phyloP scores from a whole-genome alignment of 2,329 filamentous ascomycete species.

The Sclerotinia nivalis region DNA sequence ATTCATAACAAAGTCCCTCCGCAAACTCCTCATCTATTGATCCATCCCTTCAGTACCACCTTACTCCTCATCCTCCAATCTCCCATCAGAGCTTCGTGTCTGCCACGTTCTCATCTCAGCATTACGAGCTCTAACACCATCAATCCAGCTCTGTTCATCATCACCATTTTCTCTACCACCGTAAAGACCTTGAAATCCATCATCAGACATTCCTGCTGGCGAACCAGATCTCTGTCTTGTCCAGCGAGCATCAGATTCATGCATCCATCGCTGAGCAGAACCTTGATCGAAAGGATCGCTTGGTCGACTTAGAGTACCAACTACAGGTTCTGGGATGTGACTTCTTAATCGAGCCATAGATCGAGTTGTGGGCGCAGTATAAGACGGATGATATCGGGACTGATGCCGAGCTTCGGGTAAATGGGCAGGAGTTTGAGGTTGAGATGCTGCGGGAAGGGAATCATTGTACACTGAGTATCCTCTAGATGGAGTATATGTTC shows the following conservation, averaged over 20 bases:
- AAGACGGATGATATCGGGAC: constrained; percentile 47
- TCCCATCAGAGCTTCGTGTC: constrained; percentile 28
- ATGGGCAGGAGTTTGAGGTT: constrained; percentile 54
- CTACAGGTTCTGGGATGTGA: neutral
- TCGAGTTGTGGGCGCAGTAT: constrained; percentile 46
- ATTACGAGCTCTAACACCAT: constrained; percentile 43
- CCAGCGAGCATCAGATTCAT: constrained; percentile 5
- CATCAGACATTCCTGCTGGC: constrained; percentile 45
- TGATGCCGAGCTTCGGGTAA: constrained; percentile 52
- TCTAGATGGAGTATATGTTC: constrained; percentile 35
- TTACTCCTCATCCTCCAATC: constrained; percentile 37
- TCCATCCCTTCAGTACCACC: constrained; percentile 21
- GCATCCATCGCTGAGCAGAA: neutral
- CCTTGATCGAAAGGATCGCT: constrained; percentile 9
- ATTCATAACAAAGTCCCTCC: neutral
- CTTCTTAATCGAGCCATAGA: constrained; percentile 21
- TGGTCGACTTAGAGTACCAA: neutral
- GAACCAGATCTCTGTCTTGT: constrained; percentile 33
- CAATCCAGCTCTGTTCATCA: constrained; percentile 42
- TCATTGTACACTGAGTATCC: constrained; percentile 51
- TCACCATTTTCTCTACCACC: constrained; percentile 52
- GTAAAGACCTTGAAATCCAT: constrained; percentile 51
- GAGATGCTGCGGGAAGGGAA: constrained; percentile 45
- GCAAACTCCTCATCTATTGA: neutral
- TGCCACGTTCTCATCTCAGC: constrained; percentile 29